These are phyloP conservation scores for Debaryomyces udenii DNA, from an alignment of 1,139 yeast species.

Conservation along the genomic window DNA sequence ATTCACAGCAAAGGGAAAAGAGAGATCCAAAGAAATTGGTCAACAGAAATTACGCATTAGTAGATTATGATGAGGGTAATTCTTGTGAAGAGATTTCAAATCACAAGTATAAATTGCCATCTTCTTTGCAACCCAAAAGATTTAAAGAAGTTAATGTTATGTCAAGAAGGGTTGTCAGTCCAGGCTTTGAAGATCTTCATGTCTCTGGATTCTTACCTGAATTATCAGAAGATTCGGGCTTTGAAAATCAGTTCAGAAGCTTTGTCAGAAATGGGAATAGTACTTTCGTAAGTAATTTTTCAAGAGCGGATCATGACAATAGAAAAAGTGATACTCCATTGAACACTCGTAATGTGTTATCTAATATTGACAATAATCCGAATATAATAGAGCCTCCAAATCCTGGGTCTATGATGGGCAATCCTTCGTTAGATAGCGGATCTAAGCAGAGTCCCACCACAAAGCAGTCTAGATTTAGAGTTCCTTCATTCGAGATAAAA, in stretches of 20 bases:
- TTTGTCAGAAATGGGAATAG: conserved; percentile 21
- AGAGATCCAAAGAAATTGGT: conserved; percentile 17
- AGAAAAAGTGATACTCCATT: conserved; percentile 31
- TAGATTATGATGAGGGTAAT: conserved; percentile 7
- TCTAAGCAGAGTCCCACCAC: background rate
- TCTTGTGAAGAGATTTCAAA: conserved; percentile 8
- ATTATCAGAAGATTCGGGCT: conserved; percentile 51
- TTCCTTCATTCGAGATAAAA: conserved; percentile 49
- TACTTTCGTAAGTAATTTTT: conserved; percentile 22
- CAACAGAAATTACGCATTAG: conserved; percentile 13
- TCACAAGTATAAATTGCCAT: conserved; percentile 24
- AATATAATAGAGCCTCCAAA: conserved; percentile 27
- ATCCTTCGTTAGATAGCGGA: background rate
- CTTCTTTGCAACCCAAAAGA: conserved; percentile 31
- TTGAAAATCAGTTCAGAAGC: conserved; percentile 41
- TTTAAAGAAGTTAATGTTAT: conserved; percentile 49
- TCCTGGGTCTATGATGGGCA: conserved; percentile 14
- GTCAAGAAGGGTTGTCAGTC: conserved; percentile 46
- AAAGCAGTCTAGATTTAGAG: conserved; percentile 38
- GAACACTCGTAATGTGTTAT: conserved; percentile 33
- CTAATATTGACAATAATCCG: conserved; percentile 25
- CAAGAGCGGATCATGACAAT: conserved; percentile 20
- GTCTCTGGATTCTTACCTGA: conserved; percentile 49
- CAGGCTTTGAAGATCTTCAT: conserved; percentile 40
- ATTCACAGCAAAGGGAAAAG: conserved; percentile 35